phyloP scores from a whole-genome alignment of 176 grass and related monocot species.

The Pharus latifolius region DNA sequence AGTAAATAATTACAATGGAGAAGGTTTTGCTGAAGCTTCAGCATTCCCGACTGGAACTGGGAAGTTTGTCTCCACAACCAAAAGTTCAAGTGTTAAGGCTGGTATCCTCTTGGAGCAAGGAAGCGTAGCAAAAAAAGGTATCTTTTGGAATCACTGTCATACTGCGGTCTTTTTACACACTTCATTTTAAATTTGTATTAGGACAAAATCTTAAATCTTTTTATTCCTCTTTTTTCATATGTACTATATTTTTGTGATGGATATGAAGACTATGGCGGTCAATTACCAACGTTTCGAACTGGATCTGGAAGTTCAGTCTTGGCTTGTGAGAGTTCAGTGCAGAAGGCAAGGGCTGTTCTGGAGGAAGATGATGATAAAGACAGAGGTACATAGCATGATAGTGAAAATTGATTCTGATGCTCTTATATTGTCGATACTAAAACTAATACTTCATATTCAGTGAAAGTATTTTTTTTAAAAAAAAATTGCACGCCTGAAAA shows the following conservation, averaged over 20 bases:
- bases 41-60: constrained; percentile 12
- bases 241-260: constrained; percentile 4
- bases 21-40: neutral
- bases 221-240: neutral
- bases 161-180: neutral
- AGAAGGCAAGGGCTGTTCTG: constrained; percentile 50
- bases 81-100: constrained; percentile 23
- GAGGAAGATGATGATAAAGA: constrained; percentile 32
- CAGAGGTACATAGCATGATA: neutral
- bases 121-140: constrained; percentile 21
- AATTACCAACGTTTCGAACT: constrained; percentile 54
- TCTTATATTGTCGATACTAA: neutral
- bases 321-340: constrained; percentile 36
- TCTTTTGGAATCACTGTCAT: neutral
- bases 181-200: neutral
- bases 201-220: neutral
- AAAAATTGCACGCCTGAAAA: neutral
- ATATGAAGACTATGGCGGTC: constrained; percentile 12
- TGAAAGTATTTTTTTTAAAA: neutral
- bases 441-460: constrained; percentile 1
- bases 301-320: constrained; percentile 55
- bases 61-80: neutral
- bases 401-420: neutral
- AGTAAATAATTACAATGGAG: constrained; percentile 12
- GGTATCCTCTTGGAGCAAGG: constrained; percentile 21